Base-by-base conservation (phyloP, 257 asterid genomes). In the Sherardia arvensis region DNA sequence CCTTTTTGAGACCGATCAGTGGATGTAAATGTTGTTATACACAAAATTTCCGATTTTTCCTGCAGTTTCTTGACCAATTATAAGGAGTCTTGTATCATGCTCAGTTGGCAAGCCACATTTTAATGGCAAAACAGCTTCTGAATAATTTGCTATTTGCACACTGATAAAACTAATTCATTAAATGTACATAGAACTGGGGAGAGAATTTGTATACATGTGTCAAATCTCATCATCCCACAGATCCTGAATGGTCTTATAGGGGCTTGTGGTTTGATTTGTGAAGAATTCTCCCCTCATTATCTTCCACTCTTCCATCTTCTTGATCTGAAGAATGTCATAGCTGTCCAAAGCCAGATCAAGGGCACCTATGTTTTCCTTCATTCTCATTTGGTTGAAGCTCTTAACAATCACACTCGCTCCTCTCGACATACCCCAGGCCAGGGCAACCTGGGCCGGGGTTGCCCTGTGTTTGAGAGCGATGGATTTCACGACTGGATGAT, bases 211-310 rank as follows among this genome's bases (percentile, higher is more conserved):
- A 5, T 21, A 12, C 18, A 26, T 49, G 55, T 49, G 36, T 72
- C 77, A 90, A 69, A 85, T 83, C 43, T 90, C 97, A 71, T 72
- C 87, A 59, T 90, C 97, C 96, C 97, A 90, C 59, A 90, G 67
- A 10, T 90, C 83, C 59, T 80, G 84, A 69, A 91, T 76, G 66
- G 80, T 88, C 66, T 70, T 81, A 68, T 84, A 91, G 27, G 96
- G 96, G 66, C 98, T 88, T 11, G 81, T 84, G 10, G 77, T 80
- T 40, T 80, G 71, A 70, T 88, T 91, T 5, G 85, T 84, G 54
- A 80, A 76, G 55, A 69, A 77, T 11, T 84, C 98, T 28, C 94
- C 98, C 59, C 84, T 91, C 94, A 88, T 68, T 28, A 84, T 79
- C 70, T 91, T 91, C 74, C 70, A 70, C 72, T 86, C 82, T 58